These are phyloP conservation scores for Boletus tomentosulus DNA, from an alignment of 768 basidiomycete species.

Conservation along the genomic window DNA sequence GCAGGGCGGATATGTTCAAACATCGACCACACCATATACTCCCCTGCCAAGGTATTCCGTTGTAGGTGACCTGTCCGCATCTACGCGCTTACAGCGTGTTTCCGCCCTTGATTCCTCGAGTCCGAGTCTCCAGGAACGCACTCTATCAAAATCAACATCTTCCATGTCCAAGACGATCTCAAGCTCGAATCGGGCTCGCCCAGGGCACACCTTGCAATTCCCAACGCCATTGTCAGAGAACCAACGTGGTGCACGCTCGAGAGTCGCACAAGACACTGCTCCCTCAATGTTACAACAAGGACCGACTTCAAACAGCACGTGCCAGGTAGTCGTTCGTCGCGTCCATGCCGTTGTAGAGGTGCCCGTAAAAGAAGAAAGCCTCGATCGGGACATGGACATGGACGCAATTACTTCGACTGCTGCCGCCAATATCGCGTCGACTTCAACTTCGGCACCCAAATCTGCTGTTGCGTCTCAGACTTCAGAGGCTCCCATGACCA, in stretches of 20 bases:
- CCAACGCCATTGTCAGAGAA: slow-evolving; percentile 31
- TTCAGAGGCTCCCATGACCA: slow-evolving; percentile 8
- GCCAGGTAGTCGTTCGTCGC: slow-evolving; percentile 47
- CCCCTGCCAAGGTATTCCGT: slow-evolving; percentile 28
- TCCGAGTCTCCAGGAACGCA: slow-evolving; percentile 29
- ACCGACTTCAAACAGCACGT: slow-evolving; percentile 10
- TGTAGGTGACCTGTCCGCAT: slow-evolving; percentile 26
- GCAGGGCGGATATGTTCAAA: slow-evolving; percentile 14
- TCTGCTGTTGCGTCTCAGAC: slow-evolving; percentile 5
- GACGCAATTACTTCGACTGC: slow-evolving; percentile 7
- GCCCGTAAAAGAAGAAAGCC: slow-evolving; percentile 61
- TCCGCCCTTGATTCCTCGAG: slow-evolving; percentile 17
- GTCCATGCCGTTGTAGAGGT: slow-evolving; percentile 59
- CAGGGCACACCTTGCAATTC: slow-evolving; percentile 17
- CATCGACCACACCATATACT: slow-evolving; percentile 28
- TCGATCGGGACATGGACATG: slow-evolving; percentile 31
- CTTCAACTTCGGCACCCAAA: slow-evolving; percentile 11
- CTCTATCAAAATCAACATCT: slow-evolving; percentile 31
- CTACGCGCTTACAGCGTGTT: slow-evolving; percentile 17
- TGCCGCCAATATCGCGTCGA: slow-evolving; percentile 10
- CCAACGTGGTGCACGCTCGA: slow-evolving; percentile 24
- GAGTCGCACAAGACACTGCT: slow-evolving; percentile 8
- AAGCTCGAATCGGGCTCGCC: slow-evolving; percentile 6
- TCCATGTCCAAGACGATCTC: slow-evolving; percentile 23
- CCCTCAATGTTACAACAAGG: slow-evolving; percentile 2